phyloP scores from a whole-genome alignment of 2,329 filamentous ascomycete genomes.

The Phialemonium atrogriseum region DNA sequence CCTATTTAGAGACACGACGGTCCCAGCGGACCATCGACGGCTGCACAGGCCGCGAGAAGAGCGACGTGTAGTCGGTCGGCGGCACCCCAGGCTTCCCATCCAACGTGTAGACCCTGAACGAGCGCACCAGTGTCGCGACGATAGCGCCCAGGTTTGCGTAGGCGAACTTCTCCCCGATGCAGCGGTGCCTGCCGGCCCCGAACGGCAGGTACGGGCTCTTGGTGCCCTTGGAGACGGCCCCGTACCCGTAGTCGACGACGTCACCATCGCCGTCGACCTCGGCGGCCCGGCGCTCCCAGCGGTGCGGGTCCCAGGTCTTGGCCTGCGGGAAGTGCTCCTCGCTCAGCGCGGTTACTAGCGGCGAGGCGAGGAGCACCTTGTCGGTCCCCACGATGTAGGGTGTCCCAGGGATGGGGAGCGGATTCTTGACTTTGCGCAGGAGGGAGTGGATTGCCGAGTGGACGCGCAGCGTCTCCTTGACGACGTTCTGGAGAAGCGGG shows the following conservation, averaged over 20 bases:
- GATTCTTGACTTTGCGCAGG: slow-evolving; percentile 79
- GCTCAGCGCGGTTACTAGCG: slow-evolving; percentile 67
- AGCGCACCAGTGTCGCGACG: slow-evolving; percentile 50
- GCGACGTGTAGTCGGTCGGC: slow-evolving; percentile 54
- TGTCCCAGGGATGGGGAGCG: slow-evolving; percentile 73
- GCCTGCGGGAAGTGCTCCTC: slow-evolving; percentile 72
- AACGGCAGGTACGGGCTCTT: slow-evolving; percentile 80
- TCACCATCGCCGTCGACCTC: slow-evolving; percentile 51
- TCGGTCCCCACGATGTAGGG: slow-evolving; percentile 70
- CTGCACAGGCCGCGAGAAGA: slow-evolving; percentile 27
- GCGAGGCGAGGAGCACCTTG: slow-evolving; percentile 73
- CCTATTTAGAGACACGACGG: too few relatives aligned
- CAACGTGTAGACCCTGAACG: slow-evolving; percentile 50
- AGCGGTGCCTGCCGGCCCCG: slow-evolving; percentile 63
- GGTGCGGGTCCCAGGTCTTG: slow-evolving; percentile 74
- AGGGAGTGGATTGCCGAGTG: slow-evolving; percentile 91
- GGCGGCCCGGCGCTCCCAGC: slow-evolving; percentile 63
- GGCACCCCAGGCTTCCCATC: slow-evolving; percentile 49
- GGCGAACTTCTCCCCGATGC: slow-evolving; percentile 70
- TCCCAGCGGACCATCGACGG: slow-evolving; percentile 26
- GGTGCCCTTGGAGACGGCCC: slow-evolving; percentile 80
- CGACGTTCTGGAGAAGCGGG: slow-evolving; percentile 69
- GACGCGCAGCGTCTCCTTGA: slow-evolving; percentile 84
- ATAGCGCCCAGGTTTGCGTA: slow-evolving; percentile 62
- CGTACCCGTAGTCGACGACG: slow-evolving; percentile 87